Base-by-base conservation (phyloP, 2,329 filamentous ascomycete genomes). In the Exserohilum rostratum region DNA sequence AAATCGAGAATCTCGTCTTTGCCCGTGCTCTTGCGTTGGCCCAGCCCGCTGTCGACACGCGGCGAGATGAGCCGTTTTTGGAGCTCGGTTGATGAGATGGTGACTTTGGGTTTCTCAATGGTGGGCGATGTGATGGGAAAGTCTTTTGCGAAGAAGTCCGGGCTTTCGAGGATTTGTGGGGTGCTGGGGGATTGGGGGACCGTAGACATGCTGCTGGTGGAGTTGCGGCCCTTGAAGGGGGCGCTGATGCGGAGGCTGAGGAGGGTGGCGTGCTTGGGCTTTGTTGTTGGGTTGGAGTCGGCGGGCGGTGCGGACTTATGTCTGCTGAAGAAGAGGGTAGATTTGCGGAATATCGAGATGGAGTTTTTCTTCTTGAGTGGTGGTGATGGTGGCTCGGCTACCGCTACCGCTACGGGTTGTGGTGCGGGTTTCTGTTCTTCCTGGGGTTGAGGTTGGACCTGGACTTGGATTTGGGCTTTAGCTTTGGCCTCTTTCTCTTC, bases 171-270 rank as follows among this genome's bases (percentile, higher is more conserved):
- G 18, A 55, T 50, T 7, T 46, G 37, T 0, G 50, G 42, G 3
- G 43, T 43, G 27, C 10, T 35, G 25, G 3, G 38, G 11, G 25
- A 50, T 18, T n/a, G 50, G 27, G 46, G 27, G 37, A 49, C 33
- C 12, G 54, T 15, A 22, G 22, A 25, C 22, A 20, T 18, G 33
- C 43, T 6, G 40, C 30, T 42, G 34, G n/a, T 47, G 3, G 6
- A 29, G 17, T 35, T 40, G 11, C 31, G 45, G 13, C 38, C 18
- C 6, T 55, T 57, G 18, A 48, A 43, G 9, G 49, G 48, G 5
- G 54, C 58, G 35, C 35, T 56, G 45, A 64, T 55, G 18, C 56
- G 56, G 20, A 64, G 55, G 13, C 57, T 62, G 18, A 66, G 35
- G 37, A 64, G 40, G 2, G 57, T 54, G 1, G 54, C 10, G 33